Evolutionary conservation across 495 filamentous ascomycete species (phyloP), one percentile per base, ranked within the genome.

Genomic region (Penicillium atrosanguineum): DNA sequence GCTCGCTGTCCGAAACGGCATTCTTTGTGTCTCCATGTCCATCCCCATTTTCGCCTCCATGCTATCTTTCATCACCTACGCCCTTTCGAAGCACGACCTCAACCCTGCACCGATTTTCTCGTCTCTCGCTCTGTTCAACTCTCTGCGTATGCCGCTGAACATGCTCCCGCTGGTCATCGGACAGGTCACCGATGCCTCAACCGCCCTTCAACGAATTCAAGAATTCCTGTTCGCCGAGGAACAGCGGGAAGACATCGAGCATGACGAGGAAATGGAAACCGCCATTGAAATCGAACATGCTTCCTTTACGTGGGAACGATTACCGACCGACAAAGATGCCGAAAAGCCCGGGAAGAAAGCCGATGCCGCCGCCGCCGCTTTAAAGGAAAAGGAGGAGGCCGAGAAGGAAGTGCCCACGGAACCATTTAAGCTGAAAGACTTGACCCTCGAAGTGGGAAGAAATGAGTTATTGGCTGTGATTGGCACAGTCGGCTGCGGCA

Each of bases 31-130:
- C 36, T 83, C 81, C 2, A 79, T 88, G 72, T 86, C 88, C 8
- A 75, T 96, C 53, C 91, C 94, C 7, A 86, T 91, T 37, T 96
- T 96, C 60, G 91, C 92, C 4, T 93, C 92, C 7, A 96, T 97
- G 90, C 70, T 97, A 28, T 80, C 91, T 2, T 98, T 98, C 71
- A 91, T 98, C 68, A 95, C 91, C 6, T 97, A 89, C 65, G 87
- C 89, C 1, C 76, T 95, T 25, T 85, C 91, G 2, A 74, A 85
- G 34, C 86, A 93, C 59, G 64, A 62, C 12, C 79, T 96, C 11
- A 70, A 83, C 15, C 86, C 93, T 0, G 90, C 91, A 0, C 76
- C 83, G 16, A 79, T 97, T 44, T 98, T 98, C 73, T 96, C 92
- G 0, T 96, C 94, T 0, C 75, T 97, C 28, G 93, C 92, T 1